phyloP scores from a whole-genome alignment of 192 early-diverging fungal genomes.

The Coemansia sp. region DNA sequence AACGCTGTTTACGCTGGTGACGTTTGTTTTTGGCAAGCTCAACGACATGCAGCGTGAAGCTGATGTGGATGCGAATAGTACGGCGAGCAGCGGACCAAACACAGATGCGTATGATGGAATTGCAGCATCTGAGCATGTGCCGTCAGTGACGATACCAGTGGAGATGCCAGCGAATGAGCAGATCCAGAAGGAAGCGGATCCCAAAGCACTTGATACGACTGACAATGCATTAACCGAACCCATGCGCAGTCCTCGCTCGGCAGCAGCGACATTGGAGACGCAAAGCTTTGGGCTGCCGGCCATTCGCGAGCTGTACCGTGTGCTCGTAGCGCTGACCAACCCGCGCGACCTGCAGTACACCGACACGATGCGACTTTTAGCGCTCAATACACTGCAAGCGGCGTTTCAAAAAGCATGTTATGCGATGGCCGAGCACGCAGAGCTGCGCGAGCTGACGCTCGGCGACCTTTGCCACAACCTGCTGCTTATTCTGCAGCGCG shows the following conservation, averaged over 20 bases:
- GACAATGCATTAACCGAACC: too few species aligned
- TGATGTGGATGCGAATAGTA: background rate
- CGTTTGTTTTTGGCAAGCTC: conserved; percentile 48
- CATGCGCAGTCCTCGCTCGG: background rate
- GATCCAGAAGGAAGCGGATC: background rate
- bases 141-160: background rate
- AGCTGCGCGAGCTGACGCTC: conserved; percentile 67
- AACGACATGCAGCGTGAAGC: conserved; percentile 20
- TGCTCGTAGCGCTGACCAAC: conserved; percentile 86
- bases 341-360: conserved; percentile 89
- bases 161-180: background rate
- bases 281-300: conserved; percentile 72
- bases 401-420: conserved; percentile 84
- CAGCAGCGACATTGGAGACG: background rate
- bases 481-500: conserved; percentile 65
- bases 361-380: conserved; percentile 88
- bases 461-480: conserved; percentile 86
- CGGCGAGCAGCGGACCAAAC: too few species aligned
- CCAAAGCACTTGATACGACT: background rate
- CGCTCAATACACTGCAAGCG: conserved; percentile 81
- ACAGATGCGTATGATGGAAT: background rate
- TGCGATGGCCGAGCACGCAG: conserved; percentile 66
- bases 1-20: conserved; percentile 49
- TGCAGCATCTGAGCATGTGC: background rate
- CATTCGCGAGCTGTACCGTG: conserved; percentile 85